Base-by-base conservation (phyloP, 768 basidiomycete species). In the Tremella fuciformis region DNA sequence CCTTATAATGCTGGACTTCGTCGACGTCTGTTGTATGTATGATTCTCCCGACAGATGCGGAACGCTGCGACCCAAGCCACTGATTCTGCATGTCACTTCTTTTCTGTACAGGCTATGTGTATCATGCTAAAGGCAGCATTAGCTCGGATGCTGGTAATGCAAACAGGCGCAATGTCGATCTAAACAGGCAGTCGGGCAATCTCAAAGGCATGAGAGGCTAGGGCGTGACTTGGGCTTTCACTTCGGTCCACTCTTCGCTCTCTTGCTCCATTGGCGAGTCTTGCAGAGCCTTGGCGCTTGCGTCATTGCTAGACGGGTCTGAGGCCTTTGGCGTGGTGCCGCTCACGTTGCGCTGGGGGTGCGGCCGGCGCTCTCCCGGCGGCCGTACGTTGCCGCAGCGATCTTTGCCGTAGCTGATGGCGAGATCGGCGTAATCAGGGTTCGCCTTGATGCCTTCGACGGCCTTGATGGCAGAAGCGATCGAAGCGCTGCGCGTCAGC, bases 381-480 rank as follows among this genome's bases (percentile, higher is more conserved):
- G 42, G 42, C 16, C 42, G 91, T 34, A 90, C 86, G 77, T 93
- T 93, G 26, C 91, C 93, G 77, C 92, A 97, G 37, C 92, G 84
- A 72, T 96, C 92, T 76, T 96, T 97, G 59, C 93, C 92, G 77
- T 93, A 92, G 15, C 91, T 87, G 58, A 99, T 89, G 40, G 91
- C 87, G 65, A 97, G 79, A 76, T 86, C 86, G 16, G 84, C 81
- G 73, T 98, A 98, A 73, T 97, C 93, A 1, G 89, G 84, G 73
- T 91, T 89, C 34, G 48, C 18, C 83, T 94, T 94, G 78, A 96
- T 84, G 8, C 86, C 88, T 57, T 98, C 94, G 70, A 98, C 93
- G n/a, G 94, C 92, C 80, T 97, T 97, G 82, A 92, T 91, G 13
- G 73, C 73, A 13, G 55, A 55, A 15, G 62, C 46, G 29, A 70